phyloP scores from a whole-genome alignment of 345 rosid genomes.

The Clausena lansium region DNA sequence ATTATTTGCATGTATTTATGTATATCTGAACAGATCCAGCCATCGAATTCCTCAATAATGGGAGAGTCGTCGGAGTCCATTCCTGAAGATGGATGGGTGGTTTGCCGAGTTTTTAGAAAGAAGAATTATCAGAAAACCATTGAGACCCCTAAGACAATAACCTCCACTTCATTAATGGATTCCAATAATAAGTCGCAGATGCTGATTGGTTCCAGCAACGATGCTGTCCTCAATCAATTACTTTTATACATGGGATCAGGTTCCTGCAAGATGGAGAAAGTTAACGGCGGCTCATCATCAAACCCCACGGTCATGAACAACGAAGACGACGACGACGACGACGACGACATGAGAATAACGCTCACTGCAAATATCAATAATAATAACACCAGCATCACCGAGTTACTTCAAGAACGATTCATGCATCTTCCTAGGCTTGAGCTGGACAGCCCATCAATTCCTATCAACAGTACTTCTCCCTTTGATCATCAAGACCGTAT shows the following conservation, averaged over 20 bases:
- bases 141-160: conserved; percentile 54
- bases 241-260: conserved; percentile 73
- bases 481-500: conserved; percentile 24
- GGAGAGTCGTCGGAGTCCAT: conserved; percentile 38
- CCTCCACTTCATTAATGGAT: conserved; percentile 41
- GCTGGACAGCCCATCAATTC: conserved; percentile 55
- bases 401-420: conserved; percentile 42
- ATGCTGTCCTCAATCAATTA: conserved; percentile 60
- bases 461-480: conserved; percentile 9
- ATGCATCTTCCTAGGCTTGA: conserved; percentile 77
- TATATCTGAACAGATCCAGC: conserved; percentile 18
- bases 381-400: conserved; percentile 10
- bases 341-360: conserved; percentile 16
- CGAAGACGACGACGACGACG: conserved; percentile 11
- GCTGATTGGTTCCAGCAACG: conserved; percentile 28
- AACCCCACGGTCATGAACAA: conserved; percentile 12
- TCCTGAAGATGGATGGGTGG: conserved; percentile 96
- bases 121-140: conserved; percentile 84
- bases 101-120: conserved; percentile 90
- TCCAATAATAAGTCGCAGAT: conserved; percentile 35
- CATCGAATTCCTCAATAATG: conserved; percentile 20
- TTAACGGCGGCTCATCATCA: conserved; percentile 19
- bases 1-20: too few species aligned
- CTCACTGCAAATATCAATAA: conserved; percentile 21
- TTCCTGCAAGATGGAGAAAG: conserved; percentile 52